Base-by-base conservation (phyloP, 2,329 filamentous ascomycete genomes). In the Dissoconium aciculare region DNA sequence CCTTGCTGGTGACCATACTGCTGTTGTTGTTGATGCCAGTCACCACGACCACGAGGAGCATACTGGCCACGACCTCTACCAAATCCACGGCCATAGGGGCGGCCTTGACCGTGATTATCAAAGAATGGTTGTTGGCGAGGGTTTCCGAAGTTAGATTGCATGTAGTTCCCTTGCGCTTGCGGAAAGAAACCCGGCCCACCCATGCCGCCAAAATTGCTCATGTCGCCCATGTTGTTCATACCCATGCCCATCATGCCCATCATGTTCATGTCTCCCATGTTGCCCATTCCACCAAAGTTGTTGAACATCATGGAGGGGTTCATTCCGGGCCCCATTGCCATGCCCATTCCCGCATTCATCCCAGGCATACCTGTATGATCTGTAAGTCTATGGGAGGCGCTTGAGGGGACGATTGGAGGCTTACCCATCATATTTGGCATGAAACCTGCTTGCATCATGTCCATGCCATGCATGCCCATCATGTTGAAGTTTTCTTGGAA, bases 71-170 rank as follows among this genome's bases (percentile, higher is more conserved):
- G 39, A 26, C 48, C 48, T 34, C 47, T 54, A 28, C 55, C 51
- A 35, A 52, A 54, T 43, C 59, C 59, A 50, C 55, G 55, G 47
- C 55, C 56, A 42, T 57, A 49, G 43, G 54, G 52, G 46, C 54
- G 77, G 58, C 73, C 72, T 64, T 78, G 83, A 64, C 83, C 50
- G 45, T 71, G 67, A 65, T 69, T 66, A 64, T 66, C 69, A 59
- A 61, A 61, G 56, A 64, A 70, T 45, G 59, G 54, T 49, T 67
- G 63, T 52, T 64, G 63, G 35, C 40, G 39, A 40, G 33, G 33
- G 38, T 46, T 46, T 42, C 48, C 48, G 44, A 43, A 50, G 42
- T 53, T 53, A 49, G 59, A 48, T 39, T 49, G 59, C 56, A 64
- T 64, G 62, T 62, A 64, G 60, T 61, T 62, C 58, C 57, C 60